A percentile compares a stretch with the other conserved stretches of the same genome.
phyloP scores from a whole-genome alignment of 768 basidiomycete species.

The Mycena latifolia region DNA sequence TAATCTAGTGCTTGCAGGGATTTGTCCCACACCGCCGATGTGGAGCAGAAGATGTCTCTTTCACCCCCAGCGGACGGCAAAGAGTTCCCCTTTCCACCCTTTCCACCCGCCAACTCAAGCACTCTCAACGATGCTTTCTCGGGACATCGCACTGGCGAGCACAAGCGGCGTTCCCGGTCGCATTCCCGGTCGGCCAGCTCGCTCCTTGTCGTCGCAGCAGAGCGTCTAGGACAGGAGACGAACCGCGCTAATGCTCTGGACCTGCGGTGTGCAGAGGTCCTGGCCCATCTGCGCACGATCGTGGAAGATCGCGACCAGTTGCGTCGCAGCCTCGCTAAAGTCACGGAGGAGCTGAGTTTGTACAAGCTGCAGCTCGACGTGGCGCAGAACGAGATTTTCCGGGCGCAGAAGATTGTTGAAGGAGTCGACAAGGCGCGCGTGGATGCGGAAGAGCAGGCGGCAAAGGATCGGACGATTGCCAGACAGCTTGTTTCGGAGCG shows the following conservation, averaged over 20 bases:
- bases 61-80: conserved; percentile 1
- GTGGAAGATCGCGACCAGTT: conserved; percentile 46
- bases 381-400: conserved; percentile 69
- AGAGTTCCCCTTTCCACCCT: conserved; percentile 12
- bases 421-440: conserved; percentile 64
- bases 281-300: conserved; percentile 47
- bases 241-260: conserved; percentile 55
- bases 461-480: conserved; percentile 63
- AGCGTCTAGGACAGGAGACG: conserved; percentile 46
- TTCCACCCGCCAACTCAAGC: conserved; percentile 13
- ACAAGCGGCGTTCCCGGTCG: conserved; percentile 26
- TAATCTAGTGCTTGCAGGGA: conserved; percentile 1
- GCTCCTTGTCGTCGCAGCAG: conserved; percentile 30
- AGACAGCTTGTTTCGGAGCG: conserved; percentile 64
- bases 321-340: conserved; percentile 46
- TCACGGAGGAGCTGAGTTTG: conserved; percentile 62
- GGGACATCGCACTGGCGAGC: conserved; percentile 14
- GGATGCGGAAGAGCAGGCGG: conserved; percentile 68
- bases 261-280: conserved; percentile 44
- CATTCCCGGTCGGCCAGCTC: conserved; percentile 32
- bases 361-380: conserved; percentile 71
- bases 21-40: not conserved
- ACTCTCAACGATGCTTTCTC: conserved; percentile 21
- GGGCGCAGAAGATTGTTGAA: conserved; percentile 63
- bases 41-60: not conserved